These are phyloP conservation scores for Fusarium sp. DNA, from an alignment of 2,329 filamentous ascomycete species.

Conservation along the genomic window DNA sequence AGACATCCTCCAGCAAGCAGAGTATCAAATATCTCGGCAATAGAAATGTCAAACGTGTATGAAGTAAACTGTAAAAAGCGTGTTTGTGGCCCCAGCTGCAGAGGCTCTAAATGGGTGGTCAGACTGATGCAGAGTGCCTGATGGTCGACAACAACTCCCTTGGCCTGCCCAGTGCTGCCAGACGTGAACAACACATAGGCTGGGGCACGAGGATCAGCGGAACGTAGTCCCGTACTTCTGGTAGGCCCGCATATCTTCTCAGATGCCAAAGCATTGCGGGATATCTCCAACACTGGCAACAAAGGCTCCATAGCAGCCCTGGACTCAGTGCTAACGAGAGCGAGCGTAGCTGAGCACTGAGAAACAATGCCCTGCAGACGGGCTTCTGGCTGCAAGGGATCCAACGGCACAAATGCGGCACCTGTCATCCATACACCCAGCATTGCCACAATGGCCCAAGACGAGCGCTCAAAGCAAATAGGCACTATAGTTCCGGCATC, in stretches of 20 bases:
- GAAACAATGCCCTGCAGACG: background rate
- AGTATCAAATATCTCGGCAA: background rate
- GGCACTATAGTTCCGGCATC: slow-evolving; percentile 1
- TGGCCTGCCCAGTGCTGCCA: slow-evolving; percentile 45
- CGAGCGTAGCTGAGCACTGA: background rate
- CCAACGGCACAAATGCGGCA: slow-evolving; percentile 6
- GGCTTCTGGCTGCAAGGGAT: slow-evolving; percentile 7
- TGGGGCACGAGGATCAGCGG: background rate
- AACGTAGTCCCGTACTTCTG: background rate
- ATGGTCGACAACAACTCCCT: slow-evolving; percentile 38
- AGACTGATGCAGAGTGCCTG: background rate
- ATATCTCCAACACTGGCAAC: too few species aligned
- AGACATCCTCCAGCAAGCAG: background rate
- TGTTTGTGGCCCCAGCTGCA: background rate
- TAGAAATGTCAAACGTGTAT: background rate
- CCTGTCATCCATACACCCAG: background rate
- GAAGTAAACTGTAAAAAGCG: slow-evolving; percentile 3
- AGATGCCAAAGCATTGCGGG: background rate
- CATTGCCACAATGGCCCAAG: slow-evolving; percentile 25
- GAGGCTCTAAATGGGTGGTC: background rate
- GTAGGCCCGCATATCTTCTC: background rate
- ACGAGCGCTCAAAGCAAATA: slow-evolving; percentile 28
- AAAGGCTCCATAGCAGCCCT: too few species aligned
- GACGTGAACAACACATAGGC: slow-evolving; percentile 44
- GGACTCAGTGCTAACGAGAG: background rate